Conservation (phyloP, 2,329 filamentous ascomycete species). For the Phoma sp. region DNA sequence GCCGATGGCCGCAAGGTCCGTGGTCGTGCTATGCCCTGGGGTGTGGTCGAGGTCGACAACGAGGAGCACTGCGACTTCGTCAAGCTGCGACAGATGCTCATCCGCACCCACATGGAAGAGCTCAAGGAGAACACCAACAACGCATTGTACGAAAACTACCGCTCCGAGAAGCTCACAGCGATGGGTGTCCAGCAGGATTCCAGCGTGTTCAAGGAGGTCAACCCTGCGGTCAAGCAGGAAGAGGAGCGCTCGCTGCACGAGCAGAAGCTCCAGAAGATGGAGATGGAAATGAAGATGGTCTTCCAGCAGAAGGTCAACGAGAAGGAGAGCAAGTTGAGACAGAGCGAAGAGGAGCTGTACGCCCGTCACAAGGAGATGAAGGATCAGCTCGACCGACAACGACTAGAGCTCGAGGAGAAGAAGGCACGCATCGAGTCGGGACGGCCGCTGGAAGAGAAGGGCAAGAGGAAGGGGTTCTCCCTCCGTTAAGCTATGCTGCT, state of each 20-base stretch:
- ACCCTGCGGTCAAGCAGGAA: slow-evolving; percentile 99
- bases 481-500: slow-evolving; percentile 70
- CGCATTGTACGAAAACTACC: slow-evolving; percentile 98
- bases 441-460: slow-evolving; percentile 94
- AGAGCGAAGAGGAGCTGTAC: slow-evolving; percentile 98
- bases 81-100: slow-evolving; percentile 99
- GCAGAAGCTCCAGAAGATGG: slow-evolving; percentile 99
- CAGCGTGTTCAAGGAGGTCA: slow-evolving; percentile 99
- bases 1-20: slow-evolving; percentile 94
- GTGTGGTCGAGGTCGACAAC: slow-evolving; percentile 98
- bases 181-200: slow-evolving; percentile 99
- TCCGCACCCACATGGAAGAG: slow-evolving; percentile 99
- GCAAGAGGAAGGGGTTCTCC: slow-evolving; percentile 99
- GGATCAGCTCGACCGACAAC: slow-evolving; percentile 96
- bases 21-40: slow-evolving; percentile 96
- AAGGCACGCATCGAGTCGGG: slow-evolving; percentile 94
- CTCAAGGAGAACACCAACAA: slow-evolving; percentile 99
- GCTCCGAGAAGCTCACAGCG: slow-evolving; percentile 96
- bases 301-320: slow-evolving; percentile 99
- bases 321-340: slow-evolving; percentile 99
- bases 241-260: slow-evolving; percentile 98
- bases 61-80: slow-evolving; percentile 99
- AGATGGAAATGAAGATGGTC: slow-evolving; percentile 99
- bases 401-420: slow-evolving; percentile 96
- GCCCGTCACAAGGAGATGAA: slow-evolving; percentile 99